Percentiles rank a stretch among this genome's conserved stretches.
Evolutionary conservation across 163 green algal genomes (phyloP).

Genomic region (Prototheca cutis): DNA sequence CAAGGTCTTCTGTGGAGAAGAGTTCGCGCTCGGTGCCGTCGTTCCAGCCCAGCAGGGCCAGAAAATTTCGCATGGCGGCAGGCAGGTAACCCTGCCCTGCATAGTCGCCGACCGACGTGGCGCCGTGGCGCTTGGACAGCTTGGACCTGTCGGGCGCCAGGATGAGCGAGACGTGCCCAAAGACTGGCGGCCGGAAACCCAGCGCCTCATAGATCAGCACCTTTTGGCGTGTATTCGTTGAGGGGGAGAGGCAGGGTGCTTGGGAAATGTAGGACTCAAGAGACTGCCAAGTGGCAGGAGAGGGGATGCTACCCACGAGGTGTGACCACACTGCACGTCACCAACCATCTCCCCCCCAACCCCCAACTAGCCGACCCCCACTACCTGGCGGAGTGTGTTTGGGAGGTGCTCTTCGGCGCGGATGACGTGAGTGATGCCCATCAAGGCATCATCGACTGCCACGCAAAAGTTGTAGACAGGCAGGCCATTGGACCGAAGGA

Average conservation of each 20-base stretch:
- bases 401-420: constrained; percentile 97
- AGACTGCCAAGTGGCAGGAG: too few species aligned
- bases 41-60: constrained; percentile 97
- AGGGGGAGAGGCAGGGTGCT: too few species aligned
- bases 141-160: constrained; percentile 94
- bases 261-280: too few species aligned
- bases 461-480: constrained; percentile 99
- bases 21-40: constrained; percentile 89
- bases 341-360: too few species aligned
- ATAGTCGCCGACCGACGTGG: constrained; percentile 86
- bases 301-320: too few species aligned
- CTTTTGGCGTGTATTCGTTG: too few species aligned
- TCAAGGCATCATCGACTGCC: constrained; percentile 92
- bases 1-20: constrained; percentile 47
- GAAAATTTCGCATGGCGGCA: constrained; percentile 92
- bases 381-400: constrained; percentile 87
- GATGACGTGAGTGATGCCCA: constrained; percentile 96
- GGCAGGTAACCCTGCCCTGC: constrained; percentile 80
- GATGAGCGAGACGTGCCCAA: constrained; percentile 95
- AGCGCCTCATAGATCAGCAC: constrained; percentile 91
- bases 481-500: constrained; percentile 91
- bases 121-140: constrained; percentile 92
- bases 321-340: too few species aligned
- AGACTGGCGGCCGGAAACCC: constrained; percentile 66
- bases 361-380: too few species aligned